Conservation (phyloP, 192 early-diverging fungal genomes). For the Tieghemiomyces parasiticus region DNA sequence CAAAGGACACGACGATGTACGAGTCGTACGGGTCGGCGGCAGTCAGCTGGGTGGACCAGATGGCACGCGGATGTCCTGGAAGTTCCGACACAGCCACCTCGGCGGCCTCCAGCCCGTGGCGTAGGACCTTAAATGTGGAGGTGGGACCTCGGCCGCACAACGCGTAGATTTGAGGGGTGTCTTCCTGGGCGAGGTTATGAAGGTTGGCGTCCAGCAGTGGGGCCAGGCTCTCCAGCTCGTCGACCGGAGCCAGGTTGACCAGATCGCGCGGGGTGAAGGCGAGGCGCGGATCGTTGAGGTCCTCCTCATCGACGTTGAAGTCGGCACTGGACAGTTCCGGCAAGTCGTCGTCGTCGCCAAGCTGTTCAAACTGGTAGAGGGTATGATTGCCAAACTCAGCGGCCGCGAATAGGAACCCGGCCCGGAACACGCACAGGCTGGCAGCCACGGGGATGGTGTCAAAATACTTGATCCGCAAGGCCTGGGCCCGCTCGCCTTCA, state of each 20-base stretch:
- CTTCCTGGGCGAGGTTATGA: slow-evolving; percentile 78
- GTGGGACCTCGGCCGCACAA: slow-evolving; percentile 68
- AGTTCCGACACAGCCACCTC: slow-evolving; percentile 89
- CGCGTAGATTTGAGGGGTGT: slow-evolving; percentile 88
- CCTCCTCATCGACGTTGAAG: slow-evolving; percentile 41
- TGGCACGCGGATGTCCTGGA: slow-evolving; percentile 82
- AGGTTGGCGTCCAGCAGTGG: slow-evolving; percentile 76
- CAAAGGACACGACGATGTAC: slow-evolving; percentile 86
- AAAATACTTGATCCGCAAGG: slow-evolving; percentile 84
- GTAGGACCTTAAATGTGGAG: slow-evolving; percentile 71
- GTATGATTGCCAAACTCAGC: slow-evolving; percentile 88
- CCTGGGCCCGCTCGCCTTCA: slow-evolving; percentile 36
- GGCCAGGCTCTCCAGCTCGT: slow-evolving; percentile 70
- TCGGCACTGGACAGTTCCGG: slow-evolving; percentile 58
- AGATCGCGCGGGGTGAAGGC: slow-evolving; percentile 65
- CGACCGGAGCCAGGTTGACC: slow-evolving; percentile 75
- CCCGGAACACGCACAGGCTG: slow-evolving; percentile 70
- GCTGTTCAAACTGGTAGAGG: slow-evolving; percentile 83
- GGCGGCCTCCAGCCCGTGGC: slow-evolving; percentile 81
- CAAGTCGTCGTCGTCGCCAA: slow-evolving; percentile 82
- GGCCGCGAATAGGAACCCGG: slow-evolving; percentile 86
- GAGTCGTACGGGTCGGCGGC: slow-evolving; percentile 48
- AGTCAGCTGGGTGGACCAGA: slow-evolving; percentile 53
- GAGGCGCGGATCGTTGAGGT: slow-evolving; percentile 16
- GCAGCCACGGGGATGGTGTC: slow-evolving; percentile 79